Percentiles rank a stretch among this genome's conserved stretches.
Conservation (phyloP, 441 rosid species). For the Manihot esculenta region DNA sequence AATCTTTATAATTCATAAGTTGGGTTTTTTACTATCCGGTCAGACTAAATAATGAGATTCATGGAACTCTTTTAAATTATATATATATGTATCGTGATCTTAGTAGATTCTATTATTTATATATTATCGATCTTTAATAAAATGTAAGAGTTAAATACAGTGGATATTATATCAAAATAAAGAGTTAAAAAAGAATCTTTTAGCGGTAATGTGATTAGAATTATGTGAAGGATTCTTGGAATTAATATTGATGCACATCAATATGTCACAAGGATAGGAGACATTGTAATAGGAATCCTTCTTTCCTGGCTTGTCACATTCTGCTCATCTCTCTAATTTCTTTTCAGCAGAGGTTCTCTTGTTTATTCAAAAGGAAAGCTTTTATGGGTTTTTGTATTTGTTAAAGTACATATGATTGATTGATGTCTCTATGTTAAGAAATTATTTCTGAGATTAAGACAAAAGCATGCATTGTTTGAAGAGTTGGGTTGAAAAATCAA, state of each 20-base stretch:
- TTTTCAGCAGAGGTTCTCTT: background rate
- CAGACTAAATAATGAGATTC: too few relatives aligned
- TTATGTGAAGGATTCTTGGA: background rate
- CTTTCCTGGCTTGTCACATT: conserved; percentile 33
- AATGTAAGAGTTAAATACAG: too few relatives aligned
- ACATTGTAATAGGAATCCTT: conserved; percentile 31
- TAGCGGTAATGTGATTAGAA: background rate
- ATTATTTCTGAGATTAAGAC: conserved; percentile 5
- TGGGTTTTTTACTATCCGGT: too few relatives aligned
- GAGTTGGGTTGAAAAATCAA: background rate
- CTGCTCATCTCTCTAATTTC: background rate
- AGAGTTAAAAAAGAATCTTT: too few relatives aligned
- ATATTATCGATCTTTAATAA: too few relatives aligned
- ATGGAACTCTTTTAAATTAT: too few relatives aligned
- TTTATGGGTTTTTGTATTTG: conserved; percentile 7
- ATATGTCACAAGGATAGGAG: conserved; percentile 28
- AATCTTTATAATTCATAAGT: too few relatives aligned
- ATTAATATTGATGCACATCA: conserved; percentile 4
- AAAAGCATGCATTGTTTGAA: background rate
- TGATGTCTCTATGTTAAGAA: background rate
- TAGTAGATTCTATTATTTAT: too few relatives aligned
- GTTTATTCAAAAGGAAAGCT: conserved; percentile 1
- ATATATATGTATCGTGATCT: too few relatives aligned
- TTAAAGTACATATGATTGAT: conserved; percentile 3
- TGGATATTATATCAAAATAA: too few relatives aligned